Conservation (phyloP, 2,329 filamentous ascomycete genomes). For the Colletotrichum costaricense region DNA sequence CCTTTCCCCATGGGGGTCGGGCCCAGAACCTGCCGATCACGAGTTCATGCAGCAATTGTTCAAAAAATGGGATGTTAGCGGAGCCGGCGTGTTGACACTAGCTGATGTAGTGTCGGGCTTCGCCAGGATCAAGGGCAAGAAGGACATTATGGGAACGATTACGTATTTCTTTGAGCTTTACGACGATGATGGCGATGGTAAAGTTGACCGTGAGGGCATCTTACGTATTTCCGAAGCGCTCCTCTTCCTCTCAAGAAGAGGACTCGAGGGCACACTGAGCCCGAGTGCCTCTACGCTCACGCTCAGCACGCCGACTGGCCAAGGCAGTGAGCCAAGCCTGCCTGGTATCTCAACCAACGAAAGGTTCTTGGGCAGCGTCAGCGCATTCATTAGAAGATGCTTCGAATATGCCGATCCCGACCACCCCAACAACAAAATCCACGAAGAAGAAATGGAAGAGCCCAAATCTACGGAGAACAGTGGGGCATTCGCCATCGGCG, state of each 20-base stretch:
- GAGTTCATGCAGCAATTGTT: constrained; percentile 94
- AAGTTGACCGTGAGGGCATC: constrained; percentile 94
- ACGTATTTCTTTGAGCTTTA: constrained; percentile 98
- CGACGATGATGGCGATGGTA: constrained; percentile 91
- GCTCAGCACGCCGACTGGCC: constrained; percentile 62
- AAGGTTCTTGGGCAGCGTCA: constrained; percentile 90
- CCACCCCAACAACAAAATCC: constrained; percentile 71
- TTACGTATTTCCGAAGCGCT: constrained; percentile 93
- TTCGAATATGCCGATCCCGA: constrained; percentile 99
- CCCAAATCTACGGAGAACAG: constrained; percentile 43
- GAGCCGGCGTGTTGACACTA: constrained; percentile 80
- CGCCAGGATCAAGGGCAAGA: constrained; percentile 89
- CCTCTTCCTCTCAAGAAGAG: constrained; percentile 89
- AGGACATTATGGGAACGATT: constrained; percentile 97
- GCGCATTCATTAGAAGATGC: constrained; percentile 93
- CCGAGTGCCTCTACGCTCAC: constrained; percentile 71
- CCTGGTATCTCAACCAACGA: constrained; percentile 79
- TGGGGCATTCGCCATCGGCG: constrained; percentile 78
- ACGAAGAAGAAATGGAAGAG: constrained; percentile 43
- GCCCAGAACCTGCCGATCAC: constrained; percentile 84
- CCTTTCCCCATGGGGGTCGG: constrained; percentile 65
- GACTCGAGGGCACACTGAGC: constrained; percentile 80
- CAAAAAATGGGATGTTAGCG: constrained; percentile 86
- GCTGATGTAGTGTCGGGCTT: constrained; percentile 94
- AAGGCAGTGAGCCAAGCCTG: constrained; percentile 51